Evolutionary conservation across 2,329 filamentous ascomycete species (phyloP), one percentile per base, ranked within the genome.

Genomic region (Chaetomiaceae sp.): DNA sequence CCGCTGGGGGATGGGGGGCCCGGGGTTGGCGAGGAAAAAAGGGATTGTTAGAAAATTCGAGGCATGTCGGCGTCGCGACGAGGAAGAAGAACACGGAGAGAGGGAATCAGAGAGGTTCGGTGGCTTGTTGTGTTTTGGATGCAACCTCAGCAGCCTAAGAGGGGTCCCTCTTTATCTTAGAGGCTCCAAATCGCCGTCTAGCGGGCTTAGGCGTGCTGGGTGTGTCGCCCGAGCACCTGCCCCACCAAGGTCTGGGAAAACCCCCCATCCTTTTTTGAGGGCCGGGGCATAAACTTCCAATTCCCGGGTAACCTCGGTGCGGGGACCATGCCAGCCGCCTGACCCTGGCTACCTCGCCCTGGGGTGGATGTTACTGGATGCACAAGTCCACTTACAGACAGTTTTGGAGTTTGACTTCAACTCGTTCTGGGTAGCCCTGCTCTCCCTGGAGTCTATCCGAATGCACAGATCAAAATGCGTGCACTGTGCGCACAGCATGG

Each of bases 261-360:
- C 25, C 25, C 25, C 25, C n/a, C n/a, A n/a, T n/a, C n/a, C n/a
- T n/a, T n/a, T n/a, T n/a, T n/a, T n/a, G n/a, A n/a, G n/a, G n/a
- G 25, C 10, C 10, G 25, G 10, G 25, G 25, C 25, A 19, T 40
- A 35, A n/a, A 35, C 23, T 23, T 47, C n/a, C 16, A n/a, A 23
- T 17, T 17, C 30, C 37, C 30, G n/a, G 31, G 16, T 33, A 39
- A 44, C 48, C 48, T 50, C 48, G 48, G 48, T 23, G 48, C 48
- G 19, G 48, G 31, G 25, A 27, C 25, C n/a, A n/a, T n/a, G n/a
- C n/a, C n/a, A n/a, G n/a, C n/a, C n/a, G n/a, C n/a, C n/a, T n/a
- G n/a, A n/a, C n/a, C n/a, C n/a, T n/a, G n/a, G n/a, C n/a, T n/a
- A n/a, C n/a, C n/a, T n/a, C n/a, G n/a, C n/a, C n/a, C n/a, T n/a